A percentile compares a stretch with the other conserved stretches of the same genome.
phyloP scores from a whole-genome alignment of 2,329 filamentous ascomycete species.

The Aspergillus chevalieri region DNA sequence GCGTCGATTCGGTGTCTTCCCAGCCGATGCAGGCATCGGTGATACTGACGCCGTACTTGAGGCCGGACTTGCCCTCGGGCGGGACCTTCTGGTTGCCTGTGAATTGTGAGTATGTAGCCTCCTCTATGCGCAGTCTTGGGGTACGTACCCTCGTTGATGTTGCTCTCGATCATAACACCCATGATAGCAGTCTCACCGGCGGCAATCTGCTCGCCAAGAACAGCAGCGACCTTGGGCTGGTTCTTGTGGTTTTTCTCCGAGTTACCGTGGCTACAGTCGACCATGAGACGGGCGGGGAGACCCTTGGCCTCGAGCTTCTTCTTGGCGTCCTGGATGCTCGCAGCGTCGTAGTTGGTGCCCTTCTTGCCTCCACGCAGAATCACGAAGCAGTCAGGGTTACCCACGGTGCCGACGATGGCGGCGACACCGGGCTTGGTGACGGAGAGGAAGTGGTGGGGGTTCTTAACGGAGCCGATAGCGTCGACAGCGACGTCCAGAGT shows the following conservation, averaged over 20 bases:
- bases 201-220: slow-evolving; percentile 75
- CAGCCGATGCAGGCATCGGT: slow-evolving; percentile 96
- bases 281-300: slow-evolving; percentile 75
- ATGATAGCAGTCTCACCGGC: slow-evolving; percentile 81
- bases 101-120: slow-evolving; percentile 4
- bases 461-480: slow-evolving; percentile 84
- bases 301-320: slow-evolving; percentile 68
- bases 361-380: slow-evolving; percentile 88
- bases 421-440: slow-evolving; percentile 95
- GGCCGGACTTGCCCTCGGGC: slow-evolving; percentile 71
- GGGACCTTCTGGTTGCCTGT: slow-evolving; percentile 80
- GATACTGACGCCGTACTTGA: slow-evolving; percentile 93
- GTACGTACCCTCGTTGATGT: slow-evolving; percentile 78
- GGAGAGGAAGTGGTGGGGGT: slow-evolving; percentile 93
- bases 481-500: slow-evolving; percentile 85
- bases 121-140: neutral
- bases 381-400: slow-evolving; percentile 96
- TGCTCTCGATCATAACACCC: slow-evolving; percentile 98
- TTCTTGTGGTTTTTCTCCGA: slow-evolving; percentile 95
- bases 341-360: slow-evolving; percentile 87
- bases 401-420: slow-evolving; percentile 86
- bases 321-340: slow-evolving; percentile 79
- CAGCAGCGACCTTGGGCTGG: slow-evolving; percentile 85
- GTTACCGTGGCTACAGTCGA: slow-evolving; percentile 97
- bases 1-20: slow-evolving; percentile 77